Evolutionary conservation across 768 basidiomycete species (phyloP).

Genomic region (Crassisporium funariophilum): DNA sequence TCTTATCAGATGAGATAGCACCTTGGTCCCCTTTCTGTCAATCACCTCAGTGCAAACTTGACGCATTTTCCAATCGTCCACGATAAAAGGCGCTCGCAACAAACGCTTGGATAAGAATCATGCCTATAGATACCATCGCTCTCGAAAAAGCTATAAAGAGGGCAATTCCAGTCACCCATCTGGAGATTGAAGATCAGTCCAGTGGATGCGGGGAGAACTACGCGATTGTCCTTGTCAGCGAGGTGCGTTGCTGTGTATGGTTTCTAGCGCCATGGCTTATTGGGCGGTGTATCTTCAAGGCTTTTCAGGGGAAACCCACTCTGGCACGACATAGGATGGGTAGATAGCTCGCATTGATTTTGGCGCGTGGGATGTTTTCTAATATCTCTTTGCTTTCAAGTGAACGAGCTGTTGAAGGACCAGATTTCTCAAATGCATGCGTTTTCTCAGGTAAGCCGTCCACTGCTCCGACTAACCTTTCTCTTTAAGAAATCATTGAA

Average conservation of each 20-base stretch:
- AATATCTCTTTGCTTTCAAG: constrained; percentile 37
- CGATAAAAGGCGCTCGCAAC: no score
- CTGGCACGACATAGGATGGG: constrained; percentile 74
- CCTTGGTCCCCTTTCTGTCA: not conserved
- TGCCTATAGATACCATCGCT: constrained; percentile 61
- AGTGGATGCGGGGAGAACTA: constrained; percentile 84
- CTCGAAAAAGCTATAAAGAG: constrained; percentile 65
- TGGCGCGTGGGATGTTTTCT: not conserved
- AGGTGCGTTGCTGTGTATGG: constrained; percentile 42
- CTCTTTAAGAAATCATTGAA: not conserved
- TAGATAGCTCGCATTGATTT: constrained; percentile 36
- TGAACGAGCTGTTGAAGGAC: constrained; percentile 74
- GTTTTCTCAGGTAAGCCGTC: constrained; percentile 85
- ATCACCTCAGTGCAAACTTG: no score
- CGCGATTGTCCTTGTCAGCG: constrained; percentile 73
- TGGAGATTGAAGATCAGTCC: constrained; percentile 77
- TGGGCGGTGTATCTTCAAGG: constrained; percentile 37
- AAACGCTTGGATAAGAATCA: constrained; percentile 28
- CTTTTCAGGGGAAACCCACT: constrained; percentile 80
- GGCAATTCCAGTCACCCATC: constrained; percentile 63
- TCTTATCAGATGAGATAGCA: constrained; percentile 19
- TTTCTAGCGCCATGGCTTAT: not conserved
- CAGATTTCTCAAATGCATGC: constrained; percentile 84
- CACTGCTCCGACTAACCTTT: not conserved
- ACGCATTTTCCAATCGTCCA: no score